Base-by-base conservation (phyloP, 306 rosid genomes). In the Acacia melanoxylon region DNA sequence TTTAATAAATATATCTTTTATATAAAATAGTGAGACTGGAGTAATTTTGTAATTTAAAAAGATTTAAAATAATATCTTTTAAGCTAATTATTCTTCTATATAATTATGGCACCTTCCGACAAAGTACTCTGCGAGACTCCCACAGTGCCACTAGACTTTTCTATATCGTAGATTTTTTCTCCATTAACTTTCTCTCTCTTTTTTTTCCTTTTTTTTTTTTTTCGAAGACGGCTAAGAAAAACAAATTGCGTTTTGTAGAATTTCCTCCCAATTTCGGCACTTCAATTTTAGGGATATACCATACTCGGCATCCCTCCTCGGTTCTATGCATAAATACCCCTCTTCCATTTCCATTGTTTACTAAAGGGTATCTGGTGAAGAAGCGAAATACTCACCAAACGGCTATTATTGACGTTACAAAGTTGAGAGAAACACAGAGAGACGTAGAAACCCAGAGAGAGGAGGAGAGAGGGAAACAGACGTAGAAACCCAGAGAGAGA, bases 341-440 rank as follows among this genome's bases (percentile, higher is more conserved):
- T 40, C 73, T 80, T 20, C 63, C 6, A 0, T n/a, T 19, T 46
- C 61, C 86, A 62, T 51, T 69, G 62, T 79, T 85, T 59, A 29
- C 59, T 84, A 48, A 58, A 84, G 56, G 83, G 1, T 65, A 52
- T 85, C 80, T 59, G 86, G 80, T 45, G 87, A 85, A 22, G 79
- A 84, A 82, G 83, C 82, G 75, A 81, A 87, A 87, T 81, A 82
- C 83, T 42, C 84, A 82, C 87, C 90, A 86, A 93, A 91, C 91
- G 96, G 96, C 97, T 93, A 90, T 89, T 82, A 91, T 80, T 88
- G 89, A 84, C 90, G 90, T 89, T 90, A 76, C 87, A 41, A 80
- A 68, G 16, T 62, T 68, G 51, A 52, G 41, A 68, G 31, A 68
- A 22, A 75, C 58, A 1, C 24, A 52, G 74, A 72, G 59, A 48